Conservation (phyloP, 257 asterid species). For the Osmanthus fragrans region DNA sequence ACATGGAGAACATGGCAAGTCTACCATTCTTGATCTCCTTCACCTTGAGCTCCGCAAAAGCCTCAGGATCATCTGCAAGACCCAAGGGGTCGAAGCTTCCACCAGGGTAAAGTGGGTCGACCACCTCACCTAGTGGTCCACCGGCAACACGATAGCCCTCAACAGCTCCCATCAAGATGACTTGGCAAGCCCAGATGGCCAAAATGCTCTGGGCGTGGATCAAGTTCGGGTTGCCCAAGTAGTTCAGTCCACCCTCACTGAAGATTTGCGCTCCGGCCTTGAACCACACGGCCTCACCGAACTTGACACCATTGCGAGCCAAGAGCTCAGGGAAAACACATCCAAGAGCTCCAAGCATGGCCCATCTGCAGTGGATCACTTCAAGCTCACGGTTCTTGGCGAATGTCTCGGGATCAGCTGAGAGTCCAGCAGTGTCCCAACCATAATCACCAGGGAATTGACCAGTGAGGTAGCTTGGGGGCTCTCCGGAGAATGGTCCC, state of each 20-base stretch:
- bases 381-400: conserved; percentile 43
- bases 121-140: conserved; percentile 49
- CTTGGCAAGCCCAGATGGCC: conserved; percentile 47
- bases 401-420: conserved; percentile 50
- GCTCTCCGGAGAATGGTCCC: conserved; percentile 48
- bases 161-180: conserved; percentile 46
- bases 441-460: conserved; percentile 54
- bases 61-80: conserved; percentile 60
- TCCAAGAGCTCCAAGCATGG: conserved; percentile 50
- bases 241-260: conserved; percentile 44
- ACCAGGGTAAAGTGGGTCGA: conserved; percentile 50
- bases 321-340: conserved; percentile 48
- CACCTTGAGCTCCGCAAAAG: conserved; percentile 56
- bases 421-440: conserved; percentile 54
- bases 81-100: conserved; percentile 63
- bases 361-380: conserved; percentile 44
- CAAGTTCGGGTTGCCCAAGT: conserved; percentile 48
- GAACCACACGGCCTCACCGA: conserved; percentile 52
- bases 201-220: conserved; percentile 44
- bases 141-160: conserved; percentile 48
- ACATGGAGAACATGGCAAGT: conserved; percentile 55
- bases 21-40: conserved; percentile 57
- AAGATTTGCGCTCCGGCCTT: conserved; percentile 45
- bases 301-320: conserved; percentile 42
- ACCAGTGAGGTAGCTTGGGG: conserved; percentile 46